These are phyloP conservation scores for Tetrapisispora nanseiensis DNA, from an alignment of 805 yeast genomes.

Conservation along the genomic window DNA sequence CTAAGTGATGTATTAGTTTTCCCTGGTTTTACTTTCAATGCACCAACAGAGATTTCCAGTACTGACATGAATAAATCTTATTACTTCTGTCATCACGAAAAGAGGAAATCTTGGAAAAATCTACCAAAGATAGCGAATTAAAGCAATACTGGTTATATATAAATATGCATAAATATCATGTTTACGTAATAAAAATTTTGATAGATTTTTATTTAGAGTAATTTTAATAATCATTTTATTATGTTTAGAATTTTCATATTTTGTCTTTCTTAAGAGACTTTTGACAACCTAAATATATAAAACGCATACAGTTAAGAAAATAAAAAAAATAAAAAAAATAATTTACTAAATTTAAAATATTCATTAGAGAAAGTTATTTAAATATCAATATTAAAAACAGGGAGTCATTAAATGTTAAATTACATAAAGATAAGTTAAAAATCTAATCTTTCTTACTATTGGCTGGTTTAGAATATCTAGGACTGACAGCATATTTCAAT, in stretches of 20 bases:
- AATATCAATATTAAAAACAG: not conserved
- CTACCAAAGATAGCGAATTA: slow-evolving; percentile 18
- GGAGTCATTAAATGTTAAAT: not conserved
- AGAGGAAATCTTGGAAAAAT: slow-evolving; percentile 27
- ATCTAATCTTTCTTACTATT: slow-evolving; percentile 23
- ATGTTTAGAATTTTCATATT: no score
- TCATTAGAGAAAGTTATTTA: not conserved
- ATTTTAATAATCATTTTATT: no score
- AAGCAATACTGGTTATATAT: not conserved
- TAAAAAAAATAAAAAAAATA: not conserved
- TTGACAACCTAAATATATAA: no score
- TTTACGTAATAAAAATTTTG: no score
- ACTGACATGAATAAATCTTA: slow-evolving; percentile 20
- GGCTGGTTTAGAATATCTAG: slow-evolving; percentile 27
- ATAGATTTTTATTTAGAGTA: no score
- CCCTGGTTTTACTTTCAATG: slow-evolving; percentile 36
- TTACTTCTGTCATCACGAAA: slow-evolving; percentile 24
- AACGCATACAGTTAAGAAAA: no score
- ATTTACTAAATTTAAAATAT: not conserved
- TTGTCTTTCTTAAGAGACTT: no score
- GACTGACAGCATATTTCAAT: slow-evolving; percentile 25
- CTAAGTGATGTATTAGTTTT: slow-evolving; percentile 61
- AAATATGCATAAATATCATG: not conserved
- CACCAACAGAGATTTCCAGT: slow-evolving; percentile 18
- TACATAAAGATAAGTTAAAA: no score